Evolutionary conservation across 495 filamentous ascomycete genomes (phyloP), one percentile per base, ranked within the genome.

Genomic region (Bombardia bombarda): DNA sequence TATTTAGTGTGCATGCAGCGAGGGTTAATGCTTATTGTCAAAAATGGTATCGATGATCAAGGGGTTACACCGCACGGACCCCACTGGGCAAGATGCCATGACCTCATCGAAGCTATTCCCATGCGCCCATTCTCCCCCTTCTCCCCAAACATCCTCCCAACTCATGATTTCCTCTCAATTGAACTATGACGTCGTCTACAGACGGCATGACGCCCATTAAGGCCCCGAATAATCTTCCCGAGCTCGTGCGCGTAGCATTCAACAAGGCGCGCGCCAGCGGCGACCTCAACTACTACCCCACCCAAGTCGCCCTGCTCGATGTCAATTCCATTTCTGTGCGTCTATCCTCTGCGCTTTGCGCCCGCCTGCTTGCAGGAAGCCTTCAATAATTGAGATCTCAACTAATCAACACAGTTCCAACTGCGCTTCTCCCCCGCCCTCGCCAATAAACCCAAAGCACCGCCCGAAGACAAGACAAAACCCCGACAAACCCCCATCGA

Each of bases 351-450:
- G 22, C 10, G 19, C 24, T 12, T n/a, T 21, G 19, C 35, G 8
- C 8, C 12, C 5, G 25, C 13, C 53, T 18, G 2, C 17, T 37
- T 20, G 4, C 18, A 37, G 25, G 1, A 28, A 36, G 16, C 18
- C 20, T 7, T 17, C 26, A 12, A 12, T 6, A 0, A 20, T n/a
- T 33, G 1, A 21, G 18, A 13, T 16, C 22, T 18, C 21, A 10
- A 9, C n/a, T 38, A 47, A 33, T 40, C 32, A 2, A 23, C 18
- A 31, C 35, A 63, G 61, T 90, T 83, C 60, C 84, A 90, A 71
- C 68, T 90, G 16, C 80, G 84, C 31, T 90, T 80, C 64, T 86
- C 84, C 41, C 85, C 86, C 3, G 71, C 83, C 4, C 77, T 93
- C 3, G 77, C 78, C 23, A 78, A 80, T 46, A 92, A 90, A 56